Conservation (phyloP, 495 filamentous ascomycete species). For the Xylaria sp. region DNA sequence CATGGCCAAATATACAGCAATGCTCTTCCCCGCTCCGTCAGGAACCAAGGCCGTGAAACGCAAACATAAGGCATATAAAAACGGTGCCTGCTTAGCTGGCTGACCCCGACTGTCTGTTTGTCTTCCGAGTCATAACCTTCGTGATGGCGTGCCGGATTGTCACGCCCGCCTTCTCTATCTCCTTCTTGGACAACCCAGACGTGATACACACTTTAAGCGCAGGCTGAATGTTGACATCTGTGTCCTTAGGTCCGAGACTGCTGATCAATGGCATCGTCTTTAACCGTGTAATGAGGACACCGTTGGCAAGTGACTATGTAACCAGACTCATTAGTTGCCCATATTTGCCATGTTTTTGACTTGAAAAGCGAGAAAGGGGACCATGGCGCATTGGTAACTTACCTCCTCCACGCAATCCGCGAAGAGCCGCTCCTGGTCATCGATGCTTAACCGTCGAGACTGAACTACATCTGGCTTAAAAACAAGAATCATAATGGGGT, state of each 20-base stretch:
- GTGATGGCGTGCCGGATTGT: constrained; percentile 92
- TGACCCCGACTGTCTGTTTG: constrained; percentile 44
- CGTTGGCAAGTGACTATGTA: constrained; percentile 73
- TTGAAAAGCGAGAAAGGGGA: not conserved
- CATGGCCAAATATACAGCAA: constrained; percentile 17
- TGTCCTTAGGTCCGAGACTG: constrained; percentile 62
- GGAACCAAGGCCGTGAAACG: not conserved
- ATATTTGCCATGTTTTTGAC: not conserved
- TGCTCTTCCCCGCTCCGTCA: not conserved
- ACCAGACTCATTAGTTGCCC: not conserved
- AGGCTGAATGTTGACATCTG: constrained; percentile 70
- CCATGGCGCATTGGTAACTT: constrained; percentile 34
- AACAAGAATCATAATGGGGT: constrained; percentile 84
- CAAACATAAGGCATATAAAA: constrained; percentile 8
- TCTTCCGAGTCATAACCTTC: constrained; percentile 72
- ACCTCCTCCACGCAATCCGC: constrained; percentile 96
- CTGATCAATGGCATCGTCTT: constrained; percentile 74
- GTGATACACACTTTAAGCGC: constrained; percentile 92
- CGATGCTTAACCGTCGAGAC: constrained; percentile 67
- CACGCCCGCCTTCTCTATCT: constrained; percentile 89
- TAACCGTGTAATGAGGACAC: constrained; percentile 84
- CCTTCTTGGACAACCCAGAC: constrained; percentile 85
- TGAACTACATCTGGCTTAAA: constrained; percentile 82
- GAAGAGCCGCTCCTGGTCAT: constrained; percentile 84
- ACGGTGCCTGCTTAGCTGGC: constrained; percentile 34